A percentile compares a stretch with the other conserved stretches of the same genome.
Evolutionary conservation across 805 yeast species (phyloP).

Genomic region (Pichia heedii): DNA sequence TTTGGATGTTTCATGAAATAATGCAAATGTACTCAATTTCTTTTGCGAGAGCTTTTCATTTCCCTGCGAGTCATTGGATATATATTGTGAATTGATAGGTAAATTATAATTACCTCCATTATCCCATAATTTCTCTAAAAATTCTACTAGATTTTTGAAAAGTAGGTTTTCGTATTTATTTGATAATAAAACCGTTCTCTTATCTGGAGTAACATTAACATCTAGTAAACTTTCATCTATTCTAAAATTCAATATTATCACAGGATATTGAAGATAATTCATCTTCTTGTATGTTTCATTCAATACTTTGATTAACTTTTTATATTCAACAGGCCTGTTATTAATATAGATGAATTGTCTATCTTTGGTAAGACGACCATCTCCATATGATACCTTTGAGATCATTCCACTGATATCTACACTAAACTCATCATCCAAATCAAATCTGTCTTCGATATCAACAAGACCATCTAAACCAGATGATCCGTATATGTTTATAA

Average conservation of each 20-base stretch:
- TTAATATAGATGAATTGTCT: constrained; percentile 72
- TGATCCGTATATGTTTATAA: constrained; percentile 64
- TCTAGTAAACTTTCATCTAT: constrained; percentile 52
- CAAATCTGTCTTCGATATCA: constrained; percentile 36
- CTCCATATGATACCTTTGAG: constrained; percentile 72
- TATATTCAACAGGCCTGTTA: constrained; percentile 59
- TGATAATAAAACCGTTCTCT: constrained; percentile 60
- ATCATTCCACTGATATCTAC: constrained; percentile 49
- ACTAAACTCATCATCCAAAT: constrained; percentile 27
- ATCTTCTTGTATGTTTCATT: constrained; percentile 68
- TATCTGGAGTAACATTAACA: constrained; percentile 88
- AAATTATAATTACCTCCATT: constrained; percentile 9
- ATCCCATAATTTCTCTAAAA: constrained; percentile 37
- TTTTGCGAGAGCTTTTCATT: constrained; percentile 1
- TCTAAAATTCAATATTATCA: constrained; percentile 50
- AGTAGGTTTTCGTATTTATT: constrained; percentile 44
- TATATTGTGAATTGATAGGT: constrained; percentile 4
- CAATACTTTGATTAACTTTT: constrained; percentile 45
- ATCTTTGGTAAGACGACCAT: constrained; percentile 63
- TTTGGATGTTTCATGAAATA: constrained; percentile 4
- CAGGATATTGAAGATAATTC: constrained; percentile 69
- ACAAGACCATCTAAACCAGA: constrained; percentile 50
- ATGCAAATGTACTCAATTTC: constrained; percentile 8
- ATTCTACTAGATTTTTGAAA: constrained; percentile 44
- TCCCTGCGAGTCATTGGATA: constrained; percentile 1